These are phyloP conservation scores for Cystoderma amianthinum DNA, from an alignment of 768 basidiomycete genomes.

Conservation along the genomic window DNA sequence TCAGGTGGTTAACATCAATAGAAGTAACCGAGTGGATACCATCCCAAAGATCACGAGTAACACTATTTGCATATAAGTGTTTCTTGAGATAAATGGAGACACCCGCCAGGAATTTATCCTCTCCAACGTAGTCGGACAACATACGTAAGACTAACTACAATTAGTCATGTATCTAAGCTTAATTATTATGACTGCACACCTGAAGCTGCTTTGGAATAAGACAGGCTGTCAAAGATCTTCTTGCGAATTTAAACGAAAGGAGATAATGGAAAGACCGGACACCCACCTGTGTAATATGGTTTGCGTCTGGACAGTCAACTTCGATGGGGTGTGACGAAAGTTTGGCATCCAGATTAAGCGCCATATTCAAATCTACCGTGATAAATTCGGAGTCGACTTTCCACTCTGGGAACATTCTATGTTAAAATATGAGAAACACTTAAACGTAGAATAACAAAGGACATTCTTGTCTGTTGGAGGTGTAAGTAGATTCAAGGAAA, in stretches of 20 bases:
- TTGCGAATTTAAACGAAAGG: not conserved
- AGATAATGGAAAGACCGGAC: too few species aligned
- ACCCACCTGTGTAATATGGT: too few species aligned
- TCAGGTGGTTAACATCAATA: conserved; percentile 67
- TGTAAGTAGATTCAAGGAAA: too few species aligned
- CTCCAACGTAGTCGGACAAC: conserved; percentile 83
- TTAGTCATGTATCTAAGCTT: too few species aligned
- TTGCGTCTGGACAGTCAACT: too few species aligned
- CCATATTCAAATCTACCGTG: conserved; percentile 65
- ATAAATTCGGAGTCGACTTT: conserved; percentile 79
- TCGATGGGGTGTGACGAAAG: conserved; percentile 90
- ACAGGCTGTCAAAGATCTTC: conserved; percentile 87
- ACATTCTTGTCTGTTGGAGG: too few species aligned
- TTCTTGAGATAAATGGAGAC: conserved; percentile 91
- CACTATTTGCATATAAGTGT: conserved; percentile 78
- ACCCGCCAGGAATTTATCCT: conserved; percentile 81
- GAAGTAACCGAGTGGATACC: conserved; percentile 75
- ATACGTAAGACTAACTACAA: conserved; percentile 99
- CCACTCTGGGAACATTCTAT: conserved; percentile 85
- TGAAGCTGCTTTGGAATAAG: conserved; percentile 80
- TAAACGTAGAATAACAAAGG: too few species aligned
- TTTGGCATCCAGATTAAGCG: conserved; percentile 78
- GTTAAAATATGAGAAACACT: conserved; percentile 1
- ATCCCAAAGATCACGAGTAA: conserved; percentile 82
- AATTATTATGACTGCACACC: too few species aligned